phyloP scores from a whole-genome alignment of 805 yeast genomes.

The Cyberlindnera lachancei region DNA sequence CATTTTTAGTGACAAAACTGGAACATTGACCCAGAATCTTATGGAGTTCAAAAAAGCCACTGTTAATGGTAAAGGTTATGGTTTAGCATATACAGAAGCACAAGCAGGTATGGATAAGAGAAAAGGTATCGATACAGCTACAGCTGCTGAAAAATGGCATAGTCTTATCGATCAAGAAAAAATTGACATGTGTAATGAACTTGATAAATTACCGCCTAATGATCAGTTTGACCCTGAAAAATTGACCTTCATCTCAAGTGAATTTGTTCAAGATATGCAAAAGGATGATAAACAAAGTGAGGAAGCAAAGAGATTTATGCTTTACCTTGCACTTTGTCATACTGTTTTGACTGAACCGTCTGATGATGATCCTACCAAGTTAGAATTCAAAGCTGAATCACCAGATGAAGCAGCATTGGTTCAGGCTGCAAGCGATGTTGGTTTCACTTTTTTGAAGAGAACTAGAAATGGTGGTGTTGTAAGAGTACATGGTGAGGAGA shows the following conservation, averaged over 20 bases:
- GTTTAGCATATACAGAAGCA: conserved; percentile 78
- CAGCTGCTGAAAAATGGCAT: conserved; percentile 44
- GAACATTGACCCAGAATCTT: conserved; percentile 73
- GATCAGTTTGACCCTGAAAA: conserved; percentile 43
- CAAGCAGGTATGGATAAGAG: conserved; percentile 70
- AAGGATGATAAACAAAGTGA: conserved; percentile 44
- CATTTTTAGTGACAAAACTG: conserved; percentile 78
- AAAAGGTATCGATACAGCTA: conserved; percentile 63
- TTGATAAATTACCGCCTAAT: conserved; percentile 29
- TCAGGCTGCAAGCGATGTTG: conserved; percentile 71
- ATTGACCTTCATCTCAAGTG: conserved; percentile 60
- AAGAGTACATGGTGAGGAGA: conserved; percentile 58
- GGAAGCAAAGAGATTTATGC: conserved; percentile 65
- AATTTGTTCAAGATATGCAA: conserved; percentile 51
- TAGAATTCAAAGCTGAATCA: conserved; percentile 67
- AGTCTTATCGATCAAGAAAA: conserved; percentile 48
- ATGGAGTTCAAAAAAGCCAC: conserved; percentile 84
- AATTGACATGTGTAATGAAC: conserved; percentile 43
- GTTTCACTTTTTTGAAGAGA: conserved; percentile 59
- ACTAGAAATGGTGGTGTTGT: conserved; percentile 62
- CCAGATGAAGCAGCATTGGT: conserved; percentile 87
- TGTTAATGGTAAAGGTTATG: conserved; percentile 64
- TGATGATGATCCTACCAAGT: conserved; percentile 46
- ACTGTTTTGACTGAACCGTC: conserved; percentile 69
- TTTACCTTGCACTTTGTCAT: conserved; percentile 69